Percentiles rank a stretch among this genome's conserved stretches.
Conservation (phyloP, 306 rosid species). For the Gastrolobium bilobum region DNA sequence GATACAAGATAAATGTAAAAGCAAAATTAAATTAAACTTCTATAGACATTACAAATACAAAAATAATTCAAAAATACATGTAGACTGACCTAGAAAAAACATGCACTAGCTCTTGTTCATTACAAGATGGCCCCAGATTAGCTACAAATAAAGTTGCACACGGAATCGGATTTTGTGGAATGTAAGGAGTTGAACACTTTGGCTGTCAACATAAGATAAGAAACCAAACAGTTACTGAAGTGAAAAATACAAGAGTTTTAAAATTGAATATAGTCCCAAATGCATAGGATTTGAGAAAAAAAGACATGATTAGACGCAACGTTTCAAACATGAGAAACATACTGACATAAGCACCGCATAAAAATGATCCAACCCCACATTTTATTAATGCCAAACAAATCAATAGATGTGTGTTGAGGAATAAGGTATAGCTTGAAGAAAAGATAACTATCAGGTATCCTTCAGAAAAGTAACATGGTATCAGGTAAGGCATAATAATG, state of each 20-base stretch:
- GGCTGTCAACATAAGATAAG: constrained; percentile 51
- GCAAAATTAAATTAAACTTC: constrained; percentile 13
- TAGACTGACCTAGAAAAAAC: constrained; percentile 80
- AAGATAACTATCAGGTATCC: neutral
- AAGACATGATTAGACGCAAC: neutral
- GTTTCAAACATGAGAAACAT: constrained; percentile 33
- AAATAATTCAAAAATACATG: neutral
- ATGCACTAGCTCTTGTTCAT: constrained; percentile 84
- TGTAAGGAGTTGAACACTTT: constrained; percentile 55
- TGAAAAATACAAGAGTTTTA: constrained; percentile 5
- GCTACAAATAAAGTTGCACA: constrained; percentile 96
- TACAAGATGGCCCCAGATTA: constrained; percentile 89
- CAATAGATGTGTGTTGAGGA: neutral
- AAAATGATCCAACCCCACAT: neutral
- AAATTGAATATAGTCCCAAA: constrained; percentile 19
- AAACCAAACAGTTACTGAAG: constrained; percentile 1
- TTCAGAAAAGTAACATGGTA: constrained; percentile 2
- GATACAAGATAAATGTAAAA: constrained; percentile 28
- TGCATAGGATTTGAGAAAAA: neutral
- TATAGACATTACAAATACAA: constrained; percentile 24
- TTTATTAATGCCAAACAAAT: neutral
- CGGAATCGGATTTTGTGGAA: constrained; percentile 64
- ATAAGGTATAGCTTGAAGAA: neutral
- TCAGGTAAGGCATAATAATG: neutral
- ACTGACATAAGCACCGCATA: neutral